These are phyloP conservation scores for Cyclotella baltica DNA, from an alignment of 108 stramenopile species.

Conservation along the genomic window DNA sequence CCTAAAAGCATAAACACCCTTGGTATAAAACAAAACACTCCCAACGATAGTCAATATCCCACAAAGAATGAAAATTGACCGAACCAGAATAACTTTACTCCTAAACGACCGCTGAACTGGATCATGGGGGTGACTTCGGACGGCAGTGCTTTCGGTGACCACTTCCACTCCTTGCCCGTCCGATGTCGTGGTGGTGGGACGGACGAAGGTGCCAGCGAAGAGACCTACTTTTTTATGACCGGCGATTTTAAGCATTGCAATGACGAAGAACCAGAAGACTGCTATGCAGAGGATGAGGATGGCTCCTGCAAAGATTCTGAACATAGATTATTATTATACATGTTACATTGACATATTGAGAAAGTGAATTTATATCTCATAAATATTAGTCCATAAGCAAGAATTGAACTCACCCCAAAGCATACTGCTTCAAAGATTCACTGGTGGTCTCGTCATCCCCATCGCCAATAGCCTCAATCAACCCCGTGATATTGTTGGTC, in stretches of 20 bases:
- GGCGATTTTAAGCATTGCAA: constrained; percentile 35
- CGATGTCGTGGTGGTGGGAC: neutral
- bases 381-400: neutral
- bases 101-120: constrained; percentile 25
- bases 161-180: constrained; percentile 17
- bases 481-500: constrained; percentile 23
- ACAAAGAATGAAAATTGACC: constrained; percentile 16
- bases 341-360: neutral
- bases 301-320: constrained; percentile 17
- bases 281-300: constrained; percentile 42
- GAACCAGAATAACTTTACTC: constrained; percentile 13
- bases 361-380: neutral
- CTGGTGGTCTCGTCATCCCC: neutral
- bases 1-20: constrained; percentile 14
- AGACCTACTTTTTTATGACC: constrained; percentile 45
- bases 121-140: neutral
- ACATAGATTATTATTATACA: neutral
- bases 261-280: constrained; percentile 41
- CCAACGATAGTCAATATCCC: constrained; percentile 17
- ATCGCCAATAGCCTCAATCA: constrained; percentile 10
- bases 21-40: constrained; percentile 8
- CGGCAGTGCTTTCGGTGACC: constrained; percentile 20
- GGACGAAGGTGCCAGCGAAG: constrained; percentile 37
- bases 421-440: constrained; percentile 1
- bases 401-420: neutral